These are phyloP conservation scores for Stellera chamaejasme DNA, from an alignment of 345 rosid genomes.

Conservation along the genomic window DNA sequence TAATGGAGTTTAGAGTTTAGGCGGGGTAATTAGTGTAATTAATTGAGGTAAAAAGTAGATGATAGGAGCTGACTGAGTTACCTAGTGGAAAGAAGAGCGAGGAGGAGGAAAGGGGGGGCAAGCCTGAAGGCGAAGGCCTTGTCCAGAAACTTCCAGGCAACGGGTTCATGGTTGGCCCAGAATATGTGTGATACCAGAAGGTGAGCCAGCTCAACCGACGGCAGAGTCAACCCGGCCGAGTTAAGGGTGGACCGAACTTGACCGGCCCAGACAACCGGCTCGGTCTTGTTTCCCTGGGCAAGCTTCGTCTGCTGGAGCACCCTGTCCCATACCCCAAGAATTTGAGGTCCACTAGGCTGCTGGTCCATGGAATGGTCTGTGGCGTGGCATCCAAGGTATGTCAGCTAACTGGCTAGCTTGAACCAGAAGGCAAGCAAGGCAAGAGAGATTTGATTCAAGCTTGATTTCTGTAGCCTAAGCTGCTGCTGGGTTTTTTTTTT, in stretches of 20 bases:
- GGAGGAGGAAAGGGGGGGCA: constrained; percentile 69
- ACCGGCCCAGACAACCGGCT: constrained; percentile 71
- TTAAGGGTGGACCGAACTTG: constrained; percentile 49
- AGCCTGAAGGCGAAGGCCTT: constrained; percentile 56
- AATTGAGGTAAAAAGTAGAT: background rate
- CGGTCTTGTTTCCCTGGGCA: constrained; percentile 59
- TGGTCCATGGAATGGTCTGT: too few species aligned
- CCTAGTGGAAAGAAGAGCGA: constrained; percentile 84
- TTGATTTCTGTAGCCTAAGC: too few species aligned
- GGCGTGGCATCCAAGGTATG: too few species aligned
- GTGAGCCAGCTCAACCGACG: constrained; percentile 67
- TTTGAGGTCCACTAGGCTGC: too few species aligned
- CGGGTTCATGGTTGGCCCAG: constrained; percentile 81
- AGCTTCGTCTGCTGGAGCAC: constrained; percentile 52
- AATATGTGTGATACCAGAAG: constrained; percentile 81
- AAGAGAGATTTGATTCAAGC: too few species aligned
- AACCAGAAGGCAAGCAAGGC: too few species aligned
- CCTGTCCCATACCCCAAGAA: constrained; percentile 48
- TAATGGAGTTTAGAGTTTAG: too few species aligned
- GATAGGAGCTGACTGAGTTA: background rate
- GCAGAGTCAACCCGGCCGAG: constrained; percentile 54
- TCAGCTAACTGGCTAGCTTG: too few species aligned
- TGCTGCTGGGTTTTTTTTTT: too few species aligned
- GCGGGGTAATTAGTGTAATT: too few species aligned
- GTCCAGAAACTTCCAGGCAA: constrained; percentile 93